Evolutionary conservation across 1,284 basidiomycete species (phyloP).

Genomic region (Leccinum holopus): DNA sequence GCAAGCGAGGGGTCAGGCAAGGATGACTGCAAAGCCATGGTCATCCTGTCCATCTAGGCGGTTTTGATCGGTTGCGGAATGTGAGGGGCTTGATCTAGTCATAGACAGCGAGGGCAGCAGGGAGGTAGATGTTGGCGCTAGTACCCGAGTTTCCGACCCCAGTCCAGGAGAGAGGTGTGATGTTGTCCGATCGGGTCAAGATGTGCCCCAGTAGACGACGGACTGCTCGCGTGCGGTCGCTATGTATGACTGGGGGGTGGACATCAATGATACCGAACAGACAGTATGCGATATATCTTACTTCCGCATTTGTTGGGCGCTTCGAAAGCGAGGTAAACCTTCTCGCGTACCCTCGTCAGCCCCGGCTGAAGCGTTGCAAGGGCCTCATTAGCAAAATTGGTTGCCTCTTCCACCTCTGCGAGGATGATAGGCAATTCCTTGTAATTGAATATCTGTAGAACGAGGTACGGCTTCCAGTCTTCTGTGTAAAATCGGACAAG

Average conservation of each 20-base stretch:
- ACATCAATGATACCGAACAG: not conserved
- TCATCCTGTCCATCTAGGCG: not conserved
- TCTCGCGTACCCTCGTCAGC: not conserved
- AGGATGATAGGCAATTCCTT: too few species aligned
- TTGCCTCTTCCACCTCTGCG: too few species aligned
- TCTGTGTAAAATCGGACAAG: too few species aligned
- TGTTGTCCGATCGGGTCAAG: not conserved
- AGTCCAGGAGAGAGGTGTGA: not conserved
- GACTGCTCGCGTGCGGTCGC: not conserved
- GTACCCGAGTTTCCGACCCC: not conserved
- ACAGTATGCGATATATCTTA: not conserved
- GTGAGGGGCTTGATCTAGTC: not conserved
- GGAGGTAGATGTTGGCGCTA: not conserved
- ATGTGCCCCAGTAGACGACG: not conserved
- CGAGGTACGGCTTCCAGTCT: too few species aligned
- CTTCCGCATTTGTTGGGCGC: not conserved
- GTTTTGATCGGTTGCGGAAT: not conserved
- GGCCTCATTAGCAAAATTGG: too few species aligned
- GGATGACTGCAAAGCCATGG: not conserved
- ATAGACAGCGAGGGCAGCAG: not conserved
- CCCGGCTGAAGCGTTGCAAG: too few species aligned
- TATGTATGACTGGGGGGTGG: not conserved
- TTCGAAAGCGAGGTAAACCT: not conserved
- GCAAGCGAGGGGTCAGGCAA: constrained; percentile 24
- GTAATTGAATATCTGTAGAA: too few species aligned